A percentile compares a stretch with the other conserved stretches of the same genome.
phyloP scores from a whole-genome alignment of 805 yeast genomes.

The Candida wancherniae region DNA sequence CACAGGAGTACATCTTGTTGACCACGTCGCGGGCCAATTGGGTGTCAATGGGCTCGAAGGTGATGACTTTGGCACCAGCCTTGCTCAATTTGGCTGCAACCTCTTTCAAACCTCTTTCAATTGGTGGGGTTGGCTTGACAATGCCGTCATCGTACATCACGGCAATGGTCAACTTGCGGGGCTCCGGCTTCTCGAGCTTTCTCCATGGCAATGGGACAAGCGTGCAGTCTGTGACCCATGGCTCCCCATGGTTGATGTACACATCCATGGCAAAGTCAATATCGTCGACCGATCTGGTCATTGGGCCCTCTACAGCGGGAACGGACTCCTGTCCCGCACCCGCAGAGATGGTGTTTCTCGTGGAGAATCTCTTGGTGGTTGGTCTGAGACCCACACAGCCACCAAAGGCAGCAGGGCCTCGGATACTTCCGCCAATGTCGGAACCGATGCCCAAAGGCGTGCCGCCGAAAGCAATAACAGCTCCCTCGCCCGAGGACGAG shows the following conservation, averaged over 20 bases:
- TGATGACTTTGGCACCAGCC: slow-evolving; percentile 56
- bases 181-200: slow-evolving; percentile 35
- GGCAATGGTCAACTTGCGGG: slow-evolving; percentile 51
- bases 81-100: slow-evolving; percentile 50
- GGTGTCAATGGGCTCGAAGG: slow-evolving; percentile 55
- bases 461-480: slow-evolving; percentile 53
- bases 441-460: slow-evolving; percentile 63
- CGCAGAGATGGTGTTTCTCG: slow-evolving; percentile 45
- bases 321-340: slow-evolving; percentile 65
- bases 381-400: slow-evolving; percentile 64
- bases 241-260: slow-evolving; percentile 58
- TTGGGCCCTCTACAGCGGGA: slow-evolving; percentile 63
- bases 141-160: slow-evolving; percentile 60
- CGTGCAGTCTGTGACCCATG: slow-evolving; percentile 53
- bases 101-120: slow-evolving; percentile 46
- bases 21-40: slow-evolving; percentile 58
- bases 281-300: slow-evolving; percentile 61
- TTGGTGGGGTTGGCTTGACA: slow-evolving; percentile 66
- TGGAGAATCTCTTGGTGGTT: slow-evolving; percentile 46
- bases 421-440: slow-evolving; percentile 68
- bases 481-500: slow-evolving; percentile 73
- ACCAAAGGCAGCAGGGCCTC: slow-evolving; percentile 63
- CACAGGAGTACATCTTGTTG: slow-evolving; percentile 53
- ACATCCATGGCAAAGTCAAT: slow-evolving; percentile 62
- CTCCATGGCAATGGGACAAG: slow-evolving; percentile 52